These are phyloP conservation scores for Acanthamoeba royreba DNA, from an alignment of 208 protist genomes.

Conservation along the genomic window DNA sequence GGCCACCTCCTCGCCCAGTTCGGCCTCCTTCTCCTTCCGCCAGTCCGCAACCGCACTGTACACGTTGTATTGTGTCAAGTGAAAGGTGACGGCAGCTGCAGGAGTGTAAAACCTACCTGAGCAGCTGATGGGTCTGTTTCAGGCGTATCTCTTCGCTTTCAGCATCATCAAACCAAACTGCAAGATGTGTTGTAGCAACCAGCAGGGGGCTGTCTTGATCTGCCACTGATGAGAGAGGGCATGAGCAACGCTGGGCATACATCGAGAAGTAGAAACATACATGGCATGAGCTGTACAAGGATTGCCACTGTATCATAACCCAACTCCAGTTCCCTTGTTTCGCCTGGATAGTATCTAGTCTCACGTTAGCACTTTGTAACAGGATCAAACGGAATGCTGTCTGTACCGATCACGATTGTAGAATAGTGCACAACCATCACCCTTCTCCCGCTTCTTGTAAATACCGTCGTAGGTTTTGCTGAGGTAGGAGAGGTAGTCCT, in stretches of 20 bases:
- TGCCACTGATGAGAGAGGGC: neutral
- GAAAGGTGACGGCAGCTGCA: neutral
- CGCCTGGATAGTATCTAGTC: neutral
- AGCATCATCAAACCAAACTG: neutral
- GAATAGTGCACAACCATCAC: neutral
- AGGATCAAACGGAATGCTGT: neutral
- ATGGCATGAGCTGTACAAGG: neutral
- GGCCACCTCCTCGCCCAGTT: neutral
- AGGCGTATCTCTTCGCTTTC: neutral
- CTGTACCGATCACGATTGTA: neutral
- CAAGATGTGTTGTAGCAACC: neutral
- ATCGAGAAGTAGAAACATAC: neutral
- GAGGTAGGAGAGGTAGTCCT: neutral
- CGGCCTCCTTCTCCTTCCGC: neutral
- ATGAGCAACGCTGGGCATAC: neutral
- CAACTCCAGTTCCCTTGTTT: neutral
- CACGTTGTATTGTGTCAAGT: neutral
- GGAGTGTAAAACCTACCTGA: neutral
- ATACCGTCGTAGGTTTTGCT: neutral
- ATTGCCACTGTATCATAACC: neutral
- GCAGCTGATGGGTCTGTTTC: neutral
- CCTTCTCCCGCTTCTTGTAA: neutral
- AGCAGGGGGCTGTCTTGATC: neutral
- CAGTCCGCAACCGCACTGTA: neutral
- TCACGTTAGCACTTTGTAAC: neutral